Evolutionary conservation across 345 rosid genomes (phyloP).

Genomic region (Theobroma cacao): DNA sequence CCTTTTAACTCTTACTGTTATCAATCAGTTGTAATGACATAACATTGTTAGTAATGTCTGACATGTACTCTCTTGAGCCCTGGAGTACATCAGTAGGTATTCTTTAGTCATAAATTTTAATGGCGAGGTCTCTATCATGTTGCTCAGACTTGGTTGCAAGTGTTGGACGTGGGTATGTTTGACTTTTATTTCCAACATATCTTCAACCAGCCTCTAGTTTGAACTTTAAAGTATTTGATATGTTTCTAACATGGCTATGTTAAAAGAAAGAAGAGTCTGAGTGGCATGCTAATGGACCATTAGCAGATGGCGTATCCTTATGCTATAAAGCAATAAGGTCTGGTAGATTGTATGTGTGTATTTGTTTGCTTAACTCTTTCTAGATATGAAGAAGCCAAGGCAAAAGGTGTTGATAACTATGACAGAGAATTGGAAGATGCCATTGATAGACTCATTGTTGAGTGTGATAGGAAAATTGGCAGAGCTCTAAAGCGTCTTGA

Average conservation of each 20-base stretch:
- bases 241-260: no score
- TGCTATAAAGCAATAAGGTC: not conserved
- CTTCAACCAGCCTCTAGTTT: not conserved
- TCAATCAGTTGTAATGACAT: not conserved
- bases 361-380: slow-evolving; percentile 30
- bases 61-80: not conserved
- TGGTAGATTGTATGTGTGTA: not conserved
- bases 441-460: slow-evolving; percentile 90
- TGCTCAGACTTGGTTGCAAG: not conserved
- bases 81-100: not conserved
- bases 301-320: not conserved
- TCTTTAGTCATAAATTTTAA: not conserved
- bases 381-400: slow-evolving; percentile 90
- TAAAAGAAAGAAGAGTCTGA: not conserved
- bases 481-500: slow-evolving; percentile 98
- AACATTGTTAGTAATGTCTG: not conserved
- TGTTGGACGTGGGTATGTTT: not conserved
- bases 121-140: not conserved
- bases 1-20: slow-evolving; percentile 29
- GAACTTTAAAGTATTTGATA: not conserved
- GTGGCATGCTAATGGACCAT: not conserved
- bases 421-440: slow-evolving; percentile 97
- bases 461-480: slow-evolving; percentile 93
- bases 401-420: slow-evolving; percentile 75
- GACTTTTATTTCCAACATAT: not conserved